phyloP scores from a whole-genome alignment of 2,329 filamentous ascomycete genomes.

The Trichoderma harzianum region DNA sequence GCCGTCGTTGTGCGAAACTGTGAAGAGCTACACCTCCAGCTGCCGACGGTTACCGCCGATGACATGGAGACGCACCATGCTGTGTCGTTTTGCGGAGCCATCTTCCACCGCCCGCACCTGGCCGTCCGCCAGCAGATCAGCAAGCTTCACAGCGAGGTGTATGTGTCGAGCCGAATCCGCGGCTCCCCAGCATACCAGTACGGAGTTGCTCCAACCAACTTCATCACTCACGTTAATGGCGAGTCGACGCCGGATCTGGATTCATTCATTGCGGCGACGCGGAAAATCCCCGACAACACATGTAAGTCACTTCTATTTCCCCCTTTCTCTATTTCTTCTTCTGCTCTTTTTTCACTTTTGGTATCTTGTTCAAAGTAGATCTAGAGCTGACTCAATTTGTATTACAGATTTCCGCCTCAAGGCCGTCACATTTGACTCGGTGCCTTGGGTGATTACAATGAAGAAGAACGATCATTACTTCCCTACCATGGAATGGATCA shows the following conservation, averaged over 20 bases:
- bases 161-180: slow-evolving; percentile 81
- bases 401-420: slow-evolving; percentile 83
- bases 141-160: slow-evolving; percentile 93
- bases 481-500: slow-evolving; percentile 67
- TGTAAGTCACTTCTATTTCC: slow-evolving; percentile 50
- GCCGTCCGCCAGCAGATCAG: slow-evolving; percentile 96
- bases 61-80: slow-evolving; percentile 91
- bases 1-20: slow-evolving; percentile 85
- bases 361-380: neutral
- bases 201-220: slow-evolving; percentile 91
- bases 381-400: slow-evolving; percentile 20
- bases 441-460: slow-evolving; percentile 99
- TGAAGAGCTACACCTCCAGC: slow-evolving; percentile 69
- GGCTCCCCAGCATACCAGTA: slow-evolving; percentile 87
- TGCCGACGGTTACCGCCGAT: slow-evolving; percentile 82
- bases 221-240: slow-evolving; percentile 94
- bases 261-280: slow-evolving; percentile 74
- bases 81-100: slow-evolving; percentile 90
- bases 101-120: slow-evolving; percentile 90
- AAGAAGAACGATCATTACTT: slow-evolving; percentile 99
- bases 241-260: slow-evolving; percentile 78
- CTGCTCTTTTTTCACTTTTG: neutral
- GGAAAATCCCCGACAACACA: slow-evolving; percentile 90
- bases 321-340: neutral
- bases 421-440: slow-evolving; percentile 97